Percentiles rank a stretch among this genome's conserved stretches.
Conservation (phyloP, 257 asterid genomes). For the Solanum sejunctum region DNA sequence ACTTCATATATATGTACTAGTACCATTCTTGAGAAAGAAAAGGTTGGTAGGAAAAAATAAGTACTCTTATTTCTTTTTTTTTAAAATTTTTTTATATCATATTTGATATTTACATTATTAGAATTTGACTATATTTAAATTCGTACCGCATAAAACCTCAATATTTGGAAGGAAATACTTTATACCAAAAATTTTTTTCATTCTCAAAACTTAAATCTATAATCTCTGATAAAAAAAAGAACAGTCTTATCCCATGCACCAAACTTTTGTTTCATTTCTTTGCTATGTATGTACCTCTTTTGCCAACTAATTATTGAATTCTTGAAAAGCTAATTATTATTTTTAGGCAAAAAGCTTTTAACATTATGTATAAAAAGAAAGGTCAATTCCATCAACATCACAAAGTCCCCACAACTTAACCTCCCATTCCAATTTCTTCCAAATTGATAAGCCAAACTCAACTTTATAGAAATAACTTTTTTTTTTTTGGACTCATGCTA, state of each 20-base stretch:
- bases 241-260: not conserved
- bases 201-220: fast-evolving
- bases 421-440: not conserved
- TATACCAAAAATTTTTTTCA: no score
- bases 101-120: no score
- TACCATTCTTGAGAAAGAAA: not conserved
- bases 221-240: not conserved
- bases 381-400: not conserved
- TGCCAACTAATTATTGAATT: not conserved
- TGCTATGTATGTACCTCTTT: not conserved
- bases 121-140: no score
- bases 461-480: not conserved
- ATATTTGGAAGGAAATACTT: no score
- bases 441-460: constrained; percentile 2
- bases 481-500: not conserved
- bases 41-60: not conserved
- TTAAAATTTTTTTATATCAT: not conserved
- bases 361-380: not conserved
- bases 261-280: not conserved
- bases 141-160: fast-evolving
- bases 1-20: not conserved
- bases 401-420: not conserved
- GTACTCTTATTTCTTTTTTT: not conserved
- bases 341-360: not conserved
- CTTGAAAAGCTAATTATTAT: not conserved